phyloP scores from a whole-genome alignment of 2,329 filamentous ascomycete species.

The Amesomyces nigricolor region DNA sequence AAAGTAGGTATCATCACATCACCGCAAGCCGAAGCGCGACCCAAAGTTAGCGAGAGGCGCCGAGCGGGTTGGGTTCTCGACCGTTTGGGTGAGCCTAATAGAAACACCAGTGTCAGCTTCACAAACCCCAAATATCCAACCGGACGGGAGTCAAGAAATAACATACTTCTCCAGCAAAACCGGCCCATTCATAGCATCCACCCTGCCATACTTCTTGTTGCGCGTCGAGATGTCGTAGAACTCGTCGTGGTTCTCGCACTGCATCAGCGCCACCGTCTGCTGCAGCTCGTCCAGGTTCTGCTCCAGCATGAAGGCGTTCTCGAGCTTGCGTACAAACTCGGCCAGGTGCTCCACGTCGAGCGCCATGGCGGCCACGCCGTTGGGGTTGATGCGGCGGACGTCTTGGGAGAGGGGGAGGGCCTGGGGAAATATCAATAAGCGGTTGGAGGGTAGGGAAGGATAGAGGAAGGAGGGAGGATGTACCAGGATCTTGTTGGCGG shows the following conservation, averaged over 20 bases:
- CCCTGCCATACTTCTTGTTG: constrained; percentile 90
- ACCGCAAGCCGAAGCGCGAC: constrained; percentile 66
- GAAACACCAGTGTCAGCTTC: background rate
- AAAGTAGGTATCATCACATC: constrained; percentile 14
- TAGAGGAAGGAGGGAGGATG: constrained; percentile 22
- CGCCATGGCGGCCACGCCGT: constrained; percentile 74
- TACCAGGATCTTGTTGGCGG: constrained; percentile 77
- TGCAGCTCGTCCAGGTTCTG: constrained; percentile 89
- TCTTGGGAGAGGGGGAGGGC: constrained; percentile 70
- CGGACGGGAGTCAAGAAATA: background rate
- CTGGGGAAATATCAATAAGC: constrained; percentile 32
- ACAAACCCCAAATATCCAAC: background rate
- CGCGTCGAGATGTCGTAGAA: constrained; percentile 88
- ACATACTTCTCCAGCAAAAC: constrained; percentile 83
- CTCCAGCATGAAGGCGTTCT: constrained; percentile 76
- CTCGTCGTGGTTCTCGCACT: constrained; percentile 85
- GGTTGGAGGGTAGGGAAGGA: constrained; percentile 6
- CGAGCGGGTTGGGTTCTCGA: constrained; percentile 54
- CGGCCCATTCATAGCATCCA: constrained; percentile 86
- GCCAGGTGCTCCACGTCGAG: constrained; percentile 80
- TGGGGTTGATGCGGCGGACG: constrained; percentile 80
- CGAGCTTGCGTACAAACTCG: constrained; percentile 79
- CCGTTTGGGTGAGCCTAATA: constrained; percentile 50
- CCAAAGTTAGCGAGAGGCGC: constrained; percentile 66
- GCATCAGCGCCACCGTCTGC: constrained; percentile 86